These are phyloP conservation scores for Leccinum pseudoinsigne DNA, from an alignment of 1,284 basidiomycete species.

Conservation along the genomic window DNA sequence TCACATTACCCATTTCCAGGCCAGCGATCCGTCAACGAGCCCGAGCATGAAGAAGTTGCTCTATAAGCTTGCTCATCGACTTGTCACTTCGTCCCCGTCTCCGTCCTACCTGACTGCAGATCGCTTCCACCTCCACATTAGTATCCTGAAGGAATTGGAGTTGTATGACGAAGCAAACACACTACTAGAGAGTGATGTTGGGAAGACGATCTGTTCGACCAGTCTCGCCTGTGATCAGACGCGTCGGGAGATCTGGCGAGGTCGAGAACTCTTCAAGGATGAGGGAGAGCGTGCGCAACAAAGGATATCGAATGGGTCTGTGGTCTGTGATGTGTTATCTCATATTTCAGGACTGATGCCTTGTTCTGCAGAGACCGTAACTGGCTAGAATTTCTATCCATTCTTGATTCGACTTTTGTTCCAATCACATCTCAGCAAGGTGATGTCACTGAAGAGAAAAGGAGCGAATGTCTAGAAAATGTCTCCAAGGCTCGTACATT, in stretches of 20 bases:
- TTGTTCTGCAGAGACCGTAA: constrained; percentile 55
- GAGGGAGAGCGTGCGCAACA: constrained; percentile 59
- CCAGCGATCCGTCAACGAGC: constrained; percentile 61
- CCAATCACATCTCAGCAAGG: constrained; percentile 33
- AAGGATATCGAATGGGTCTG: constrained; percentile 57
- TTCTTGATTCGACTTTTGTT: constrained; percentile 66
- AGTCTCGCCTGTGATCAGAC: constrained; percentile 76
- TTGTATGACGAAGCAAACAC: constrained; percentile 69
- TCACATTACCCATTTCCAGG: constrained; percentile 40
- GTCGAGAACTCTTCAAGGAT: constrained; percentile 52
- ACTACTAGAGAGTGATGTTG: constrained; percentile 67
- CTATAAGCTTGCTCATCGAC: constrained; percentile 69
- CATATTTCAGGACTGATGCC: constrained; percentile 13
- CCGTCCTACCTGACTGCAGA: constrained; percentile 68
- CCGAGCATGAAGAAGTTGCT: constrained; percentile 62
- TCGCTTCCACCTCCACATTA: constrained; percentile 73
- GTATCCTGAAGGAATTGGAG: constrained; percentile 67
- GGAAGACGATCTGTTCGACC: constrained; percentile 62
- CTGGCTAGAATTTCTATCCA: constrained; percentile 79
- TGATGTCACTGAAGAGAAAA: constrained; percentile 31
- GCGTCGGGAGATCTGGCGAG: constrained; percentile 66
- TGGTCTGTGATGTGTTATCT: neutral
- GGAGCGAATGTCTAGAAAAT: constrained; percentile 37
- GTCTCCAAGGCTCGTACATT: constrained; percentile 49
- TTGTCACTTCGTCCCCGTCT: constrained; percentile 58